A percentile compares a stretch with the other conserved stretches of the same genome.
phyloP scores from a whole-genome alignment of 2,329 filamentous ascomycete species.

The Paecilomyces sp. region DNA sequence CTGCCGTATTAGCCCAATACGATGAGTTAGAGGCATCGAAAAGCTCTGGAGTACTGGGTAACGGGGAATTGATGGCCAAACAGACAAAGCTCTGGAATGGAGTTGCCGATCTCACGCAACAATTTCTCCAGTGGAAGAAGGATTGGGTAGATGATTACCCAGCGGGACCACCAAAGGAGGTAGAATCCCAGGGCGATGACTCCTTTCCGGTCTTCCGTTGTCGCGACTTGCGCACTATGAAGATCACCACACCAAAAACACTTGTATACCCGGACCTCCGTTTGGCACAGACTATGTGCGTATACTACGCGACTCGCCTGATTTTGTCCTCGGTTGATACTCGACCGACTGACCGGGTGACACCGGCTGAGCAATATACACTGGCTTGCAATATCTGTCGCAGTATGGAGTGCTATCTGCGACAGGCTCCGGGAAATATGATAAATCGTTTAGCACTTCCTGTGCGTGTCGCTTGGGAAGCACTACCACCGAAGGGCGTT shows the following conservation, averaged over 20 bases:
- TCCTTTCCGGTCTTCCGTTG: slow-evolving; percentile 26
- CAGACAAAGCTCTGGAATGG: slow-evolving; percentile 26
- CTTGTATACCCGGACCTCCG: slow-evolving; percentile 28
- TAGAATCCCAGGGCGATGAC: slow-evolving; percentile 12
- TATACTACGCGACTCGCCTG: slow-evolving; percentile 26
- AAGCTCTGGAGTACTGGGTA: slow-evolving; percentile 14
- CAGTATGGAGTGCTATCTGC: slow-evolving; percentile 27
- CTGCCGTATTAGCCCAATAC: slow-evolving; percentile 21
- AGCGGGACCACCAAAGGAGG: slow-evolving; percentile 21
- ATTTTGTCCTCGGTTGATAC: slow-evolving; percentile 27
- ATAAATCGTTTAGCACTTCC: slow-evolving; percentile 32
- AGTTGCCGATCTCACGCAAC: slow-evolving; percentile 23
- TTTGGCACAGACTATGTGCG: slow-evolving; percentile 28
- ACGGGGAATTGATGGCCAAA: slow-evolving; percentile 25
- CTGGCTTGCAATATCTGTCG: slow-evolving; percentile 29
- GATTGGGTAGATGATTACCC: slow-evolving; percentile 24
- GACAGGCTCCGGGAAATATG: slow-evolving; percentile 29
- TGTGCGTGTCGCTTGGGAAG: slow-evolving; percentile 31
- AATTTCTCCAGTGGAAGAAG: slow-evolving; percentile 23
- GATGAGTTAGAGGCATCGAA: slow-evolving; percentile 21
- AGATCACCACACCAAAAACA: slow-evolving; percentile 19
- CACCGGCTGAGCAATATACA: slow-evolving; percentile 23
- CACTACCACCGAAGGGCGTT: slow-evolving; percentile 22
- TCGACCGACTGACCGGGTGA: slow-evolving; percentile 20
- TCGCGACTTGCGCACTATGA: slow-evolving; percentile 26